Conservation (phyloP, 345 rosid genomes). For the Stellera chamaejasme region DNA sequence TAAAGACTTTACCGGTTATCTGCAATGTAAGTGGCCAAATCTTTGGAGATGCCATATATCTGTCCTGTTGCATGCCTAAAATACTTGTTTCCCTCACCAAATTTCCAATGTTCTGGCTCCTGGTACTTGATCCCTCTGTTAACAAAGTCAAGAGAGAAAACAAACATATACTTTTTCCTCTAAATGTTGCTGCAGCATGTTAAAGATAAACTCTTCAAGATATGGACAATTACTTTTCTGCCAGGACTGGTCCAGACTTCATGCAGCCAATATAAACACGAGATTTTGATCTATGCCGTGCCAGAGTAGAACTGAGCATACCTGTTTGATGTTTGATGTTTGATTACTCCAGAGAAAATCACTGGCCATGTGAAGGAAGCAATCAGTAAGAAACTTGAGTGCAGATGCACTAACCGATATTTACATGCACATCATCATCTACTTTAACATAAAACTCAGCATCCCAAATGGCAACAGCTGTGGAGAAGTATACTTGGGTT, state of each 20-base stretch:
- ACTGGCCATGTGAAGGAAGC: neutral
- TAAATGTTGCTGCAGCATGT: neutral
- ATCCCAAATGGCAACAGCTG: conserved; percentile 71
- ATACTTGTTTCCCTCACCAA: conserved; percentile 92
- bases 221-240: conserved; percentile 60
- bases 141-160: conserved; percentile 3
- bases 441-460: conserved; percentile 80
- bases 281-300: conserved; percentile 69
- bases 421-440: conserved; percentile 73
- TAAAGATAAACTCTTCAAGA: neutral
- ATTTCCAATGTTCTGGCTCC: conserved; percentile 96
- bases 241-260: conserved; percentile 94
- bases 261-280: conserved; percentile 88
- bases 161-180: neutral
- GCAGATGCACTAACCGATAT: conserved; percentile 66
- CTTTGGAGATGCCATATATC: conserved; percentile 86
- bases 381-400: neutral
- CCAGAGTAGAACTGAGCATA: conserved; percentile 72
- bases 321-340: conserved; percentile 29
- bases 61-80: conserved; percentile 97
- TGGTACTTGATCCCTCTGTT: conserved; percentile 82
- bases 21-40: conserved; percentile 84
- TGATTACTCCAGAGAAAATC: conserved; percentile 6
- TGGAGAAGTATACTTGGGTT: conserved; percentile 58
- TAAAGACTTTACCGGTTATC: conserved; percentile 48